Percentiles rank a stretch among this genome's conserved stretches.
phyloP scores from a whole-genome alignment of 163 green algal species.

The Chlamydomonas reinhardtii region DNA sequence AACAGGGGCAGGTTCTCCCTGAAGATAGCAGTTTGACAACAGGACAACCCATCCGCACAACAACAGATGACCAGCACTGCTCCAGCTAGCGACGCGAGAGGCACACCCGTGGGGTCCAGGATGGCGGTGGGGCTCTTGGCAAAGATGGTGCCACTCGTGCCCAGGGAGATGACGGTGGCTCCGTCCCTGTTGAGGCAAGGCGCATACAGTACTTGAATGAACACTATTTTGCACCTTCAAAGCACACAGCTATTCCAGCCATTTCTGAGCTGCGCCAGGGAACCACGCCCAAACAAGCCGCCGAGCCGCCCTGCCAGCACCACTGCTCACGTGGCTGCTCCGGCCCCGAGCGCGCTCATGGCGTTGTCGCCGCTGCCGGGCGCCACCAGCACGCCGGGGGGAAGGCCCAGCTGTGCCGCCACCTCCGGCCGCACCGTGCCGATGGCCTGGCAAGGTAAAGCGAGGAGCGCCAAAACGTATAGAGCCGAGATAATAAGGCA shows the following conservation, averaged over 20 bases:
- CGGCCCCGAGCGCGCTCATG: constrained; percentile 80
- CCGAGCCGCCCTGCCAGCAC: too few species aligned
- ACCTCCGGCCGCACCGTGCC: constrained; percentile 65
- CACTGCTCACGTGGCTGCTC: constrained; percentile 55
- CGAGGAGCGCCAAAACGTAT: not conserved
- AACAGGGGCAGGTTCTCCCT: too few species aligned
- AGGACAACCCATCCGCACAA: too few species aligned
- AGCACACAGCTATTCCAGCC: too few species aligned
- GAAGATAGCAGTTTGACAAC: too few species aligned
- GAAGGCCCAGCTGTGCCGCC: constrained; percentile 74
- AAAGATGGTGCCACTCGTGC: constrained; percentile 92
- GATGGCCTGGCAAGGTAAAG: constrained; percentile 59
- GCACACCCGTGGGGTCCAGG: constrained; percentile 73
- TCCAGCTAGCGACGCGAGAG: too few species aligned
- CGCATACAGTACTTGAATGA: too few species aligned
- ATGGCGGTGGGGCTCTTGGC: constrained; percentile 72
- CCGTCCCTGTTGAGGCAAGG: constrained; percentile 56
- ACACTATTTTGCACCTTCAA: too few species aligned
- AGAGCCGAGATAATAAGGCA: too few species aligned
- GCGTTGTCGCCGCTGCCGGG: constrained; percentile 88
- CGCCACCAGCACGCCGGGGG: constrained; percentile 68
- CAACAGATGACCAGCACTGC: too few species aligned
- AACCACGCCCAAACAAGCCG: too few species aligned
- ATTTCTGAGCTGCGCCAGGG: too few species aligned
- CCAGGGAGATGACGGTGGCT: constrained; percentile 80